phyloP scores from a whole-genome alignment of 306 rosid species.

The Datisca glomerata region DNA sequence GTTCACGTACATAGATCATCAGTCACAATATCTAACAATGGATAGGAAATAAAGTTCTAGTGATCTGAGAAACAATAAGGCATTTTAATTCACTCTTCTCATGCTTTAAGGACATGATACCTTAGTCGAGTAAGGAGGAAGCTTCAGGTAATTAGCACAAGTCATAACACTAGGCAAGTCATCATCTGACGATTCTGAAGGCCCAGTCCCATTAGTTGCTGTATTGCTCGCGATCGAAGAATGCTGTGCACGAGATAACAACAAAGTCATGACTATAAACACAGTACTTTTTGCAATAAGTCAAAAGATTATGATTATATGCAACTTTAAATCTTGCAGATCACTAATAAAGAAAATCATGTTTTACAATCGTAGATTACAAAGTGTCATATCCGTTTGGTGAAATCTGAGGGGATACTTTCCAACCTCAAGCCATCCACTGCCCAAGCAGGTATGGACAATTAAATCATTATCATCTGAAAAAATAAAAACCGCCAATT shows the following conservation, averaged over 20 bases:
- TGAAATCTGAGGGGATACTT: too few species aligned
- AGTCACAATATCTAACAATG: conserved; percentile 6
- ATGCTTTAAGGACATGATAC: conserved; percentile 15
- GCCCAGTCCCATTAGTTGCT: conserved; percentile 63
- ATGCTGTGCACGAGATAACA: conserved; percentile 43
- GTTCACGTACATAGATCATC: conserved; percentile 14
- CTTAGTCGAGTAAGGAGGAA: conserved; percentile 99
- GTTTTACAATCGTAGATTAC: too few species aligned
- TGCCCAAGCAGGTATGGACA: too few species aligned
- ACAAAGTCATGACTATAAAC: too few species aligned
- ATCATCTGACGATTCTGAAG: conserved; percentile 78
- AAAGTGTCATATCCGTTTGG: too few species aligned
- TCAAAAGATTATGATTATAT: background rate
- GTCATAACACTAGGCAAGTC: conserved; percentile 99
- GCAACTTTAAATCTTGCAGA: background rate
- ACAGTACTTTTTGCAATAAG: background rate
- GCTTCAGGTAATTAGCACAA: conserved; percentile 96
- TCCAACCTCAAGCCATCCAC: too few species aligned
- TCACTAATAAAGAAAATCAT: background rate
- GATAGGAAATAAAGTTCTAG: background rate
- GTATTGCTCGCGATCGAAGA: conserved; percentile 50
- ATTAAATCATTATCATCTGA: too few species aligned
- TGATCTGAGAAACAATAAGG: too few species aligned
- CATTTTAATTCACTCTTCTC: too few species aligned
- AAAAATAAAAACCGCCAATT: too few species aligned